phyloP scores from a whole-genome alignment of 169 alveolate species.

The Eimeria maxima region DNA sequence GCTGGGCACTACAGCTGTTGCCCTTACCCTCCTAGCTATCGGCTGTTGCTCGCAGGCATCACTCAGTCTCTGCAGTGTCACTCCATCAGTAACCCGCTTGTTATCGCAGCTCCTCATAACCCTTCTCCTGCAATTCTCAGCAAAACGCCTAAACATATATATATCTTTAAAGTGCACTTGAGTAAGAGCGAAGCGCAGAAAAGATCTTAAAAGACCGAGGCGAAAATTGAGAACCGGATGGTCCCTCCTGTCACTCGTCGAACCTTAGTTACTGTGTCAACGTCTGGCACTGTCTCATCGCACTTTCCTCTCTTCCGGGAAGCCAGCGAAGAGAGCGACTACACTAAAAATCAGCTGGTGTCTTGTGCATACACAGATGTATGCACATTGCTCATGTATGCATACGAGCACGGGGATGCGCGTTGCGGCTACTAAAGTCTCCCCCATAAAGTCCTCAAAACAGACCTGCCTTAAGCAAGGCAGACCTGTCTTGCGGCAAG shows the following conservation, averaged over 20 bases:
- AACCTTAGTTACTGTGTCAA: background rate
- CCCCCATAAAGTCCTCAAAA: background rate
- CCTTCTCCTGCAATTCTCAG: background rate
- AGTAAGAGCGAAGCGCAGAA: background rate
- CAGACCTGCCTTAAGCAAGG: background rate
- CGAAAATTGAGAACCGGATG: constrained; percentile 1
- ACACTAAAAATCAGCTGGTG: constrained; percentile 38
- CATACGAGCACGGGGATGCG: background rate
- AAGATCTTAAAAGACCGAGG: background rate
- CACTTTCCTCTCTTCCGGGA: constrained; percentile 23
- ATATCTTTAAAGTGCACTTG: background rate
- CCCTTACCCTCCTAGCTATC: background rate
- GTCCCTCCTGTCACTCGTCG: constrained; percentile 24
- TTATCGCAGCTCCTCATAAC: background rate
- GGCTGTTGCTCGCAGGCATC: background rate
- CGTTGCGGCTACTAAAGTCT: background rate
- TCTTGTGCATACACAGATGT: constrained; percentile 1
- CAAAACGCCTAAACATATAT: background rate
- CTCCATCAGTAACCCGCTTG: background rate
- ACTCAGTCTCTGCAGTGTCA: background rate
- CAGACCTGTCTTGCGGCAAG: background rate
- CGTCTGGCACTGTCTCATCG: constrained; percentile 17
- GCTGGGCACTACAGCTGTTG: background rate
- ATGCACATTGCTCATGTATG: background rate
- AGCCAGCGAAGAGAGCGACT: constrained; percentile 26